Percentiles rank a stretch among this genome's conserved stretches.
Evolutionary conservation across 345 rosid genomes (phyloP).

Genomic region (Noccaea bulbosa): DNA sequence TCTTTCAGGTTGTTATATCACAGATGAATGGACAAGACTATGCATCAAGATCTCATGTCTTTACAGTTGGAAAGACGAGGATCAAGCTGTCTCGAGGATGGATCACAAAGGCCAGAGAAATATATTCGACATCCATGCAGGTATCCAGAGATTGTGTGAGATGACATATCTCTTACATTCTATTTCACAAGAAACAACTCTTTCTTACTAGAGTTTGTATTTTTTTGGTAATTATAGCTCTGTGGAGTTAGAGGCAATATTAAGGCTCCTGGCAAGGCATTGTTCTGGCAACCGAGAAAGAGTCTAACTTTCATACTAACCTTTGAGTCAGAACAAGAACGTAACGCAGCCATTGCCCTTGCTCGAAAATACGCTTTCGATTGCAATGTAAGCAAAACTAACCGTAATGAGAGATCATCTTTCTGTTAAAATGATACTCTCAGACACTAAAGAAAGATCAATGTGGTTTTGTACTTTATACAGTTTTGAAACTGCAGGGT

Average conservation of each 20-base stretch:
- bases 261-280: slow-evolving; percentile 61
- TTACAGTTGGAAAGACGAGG: slow-evolving; percentile 86
- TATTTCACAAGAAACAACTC: not conserved
- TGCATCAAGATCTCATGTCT: slow-evolving; percentile 67
- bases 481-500: not conserved
- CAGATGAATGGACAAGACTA: slow-evolving; percentile 89
- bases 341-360: slow-evolving; percentile 79
- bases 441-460: not conserved
- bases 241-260: slow-evolving; percentile 73
- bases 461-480: not conserved
- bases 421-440: no score
- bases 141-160: slow-evolving; percentile 44
- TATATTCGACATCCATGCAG: slow-evolving; percentile 85
- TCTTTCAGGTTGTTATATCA: slow-evolving; percentile 69
- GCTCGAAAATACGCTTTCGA: slow-evolving; percentile 88
- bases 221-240: slow-evolving; percentile 47
- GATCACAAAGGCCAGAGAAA: slow-evolving; percentile 96
- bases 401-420: no score
- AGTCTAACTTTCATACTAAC: slow-evolving; percentile 72
- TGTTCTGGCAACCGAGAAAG: slow-evolving; percentile 96
- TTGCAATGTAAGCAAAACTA: slow-evolving; percentile 70
- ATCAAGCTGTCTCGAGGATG: slow-evolving; percentile 95
- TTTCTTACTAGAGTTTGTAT: slow-evolving; percentile 18
- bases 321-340: slow-evolving; percentile 84
- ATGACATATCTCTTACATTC: not conserved